Conservation (phyloP, 2,329 filamentous ascomycete species). For the Sporothrix humicola region DNA sequence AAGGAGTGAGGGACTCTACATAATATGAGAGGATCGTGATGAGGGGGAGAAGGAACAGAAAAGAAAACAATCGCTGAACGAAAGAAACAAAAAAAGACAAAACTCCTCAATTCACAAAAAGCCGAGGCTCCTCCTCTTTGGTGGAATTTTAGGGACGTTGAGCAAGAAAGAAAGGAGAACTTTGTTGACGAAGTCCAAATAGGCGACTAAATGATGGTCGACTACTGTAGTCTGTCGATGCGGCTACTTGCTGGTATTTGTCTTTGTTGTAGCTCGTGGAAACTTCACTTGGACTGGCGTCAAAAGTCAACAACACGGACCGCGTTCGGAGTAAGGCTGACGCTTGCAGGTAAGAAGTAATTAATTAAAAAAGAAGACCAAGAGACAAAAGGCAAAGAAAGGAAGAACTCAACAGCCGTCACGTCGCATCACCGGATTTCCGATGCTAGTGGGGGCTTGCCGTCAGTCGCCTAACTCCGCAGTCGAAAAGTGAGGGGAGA, state of each 20-base stretch:
- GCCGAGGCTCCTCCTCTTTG: background rate
- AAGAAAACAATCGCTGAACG: background rate
- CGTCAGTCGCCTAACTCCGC: conserved; percentile 19
- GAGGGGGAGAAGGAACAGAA: background rate
- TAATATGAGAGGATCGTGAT: background rate
- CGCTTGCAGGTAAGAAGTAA: background rate
- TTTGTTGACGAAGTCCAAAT: background rate
- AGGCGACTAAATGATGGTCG: background rate
- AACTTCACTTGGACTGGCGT: no score
- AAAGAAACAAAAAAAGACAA: background rate
- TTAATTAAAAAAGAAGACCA: no score
- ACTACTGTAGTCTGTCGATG: background rate
- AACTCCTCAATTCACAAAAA: background rate
- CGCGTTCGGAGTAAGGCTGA: background rate
- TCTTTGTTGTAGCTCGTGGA: background rate
- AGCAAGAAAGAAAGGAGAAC: background rate
- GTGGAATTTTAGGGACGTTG: background rate
- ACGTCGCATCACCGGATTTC: background rate
- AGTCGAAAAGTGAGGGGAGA: conserved; percentile 18
- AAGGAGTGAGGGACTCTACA: background rate
- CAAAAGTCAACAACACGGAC: conserved; percentile 14
- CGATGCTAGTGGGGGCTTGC: conserved; percentile 1
- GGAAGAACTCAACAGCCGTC: background rate
- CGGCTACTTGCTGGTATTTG: conserved; percentile 6
- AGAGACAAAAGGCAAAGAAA: background rate